phyloP scores from a whole-genome alignment of 2,329 filamentous ascomycete species.

The Cercospora janseana region DNA sequence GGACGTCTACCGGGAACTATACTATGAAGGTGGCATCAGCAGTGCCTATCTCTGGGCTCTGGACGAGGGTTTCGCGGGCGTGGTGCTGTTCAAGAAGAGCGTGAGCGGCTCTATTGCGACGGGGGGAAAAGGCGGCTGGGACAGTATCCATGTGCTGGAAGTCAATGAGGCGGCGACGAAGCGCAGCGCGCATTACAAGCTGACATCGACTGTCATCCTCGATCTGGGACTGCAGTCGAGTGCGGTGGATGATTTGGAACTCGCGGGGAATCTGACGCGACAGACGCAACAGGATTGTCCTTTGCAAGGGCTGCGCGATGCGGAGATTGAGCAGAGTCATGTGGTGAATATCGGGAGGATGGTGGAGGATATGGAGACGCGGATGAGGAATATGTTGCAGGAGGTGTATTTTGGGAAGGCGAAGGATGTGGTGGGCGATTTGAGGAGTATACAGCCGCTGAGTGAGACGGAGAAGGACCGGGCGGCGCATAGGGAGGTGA shows the following conservation, averaged over 20 bases:
- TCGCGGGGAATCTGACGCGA: conserved; percentile 96
- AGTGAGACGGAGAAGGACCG: conserved; percentile 82
- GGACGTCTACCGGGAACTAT: conserved; percentile 93
- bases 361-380: conserved; percentile 99
- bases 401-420: conserved; percentile 99
- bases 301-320: conserved; percentile 50
- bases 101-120: conserved; percentile 25
- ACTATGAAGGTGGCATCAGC: conserved; percentile 93
- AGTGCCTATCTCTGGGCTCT: conserved; percentile 98
- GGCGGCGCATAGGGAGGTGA: conserved; percentile 84
- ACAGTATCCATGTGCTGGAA: conserved; percentile 98
- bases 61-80: conserved; percentile 95
- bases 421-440: conserved; percentile 94
- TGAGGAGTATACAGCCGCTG: conserved; percentile 81
- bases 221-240: conserved; percentile 70
- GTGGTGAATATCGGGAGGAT: conserved; percentile 91
- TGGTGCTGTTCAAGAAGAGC: conserved; percentile 94
- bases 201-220: conserved; percentile 94
- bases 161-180: conserved; percentile 75
- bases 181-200: conserved; percentile 91
- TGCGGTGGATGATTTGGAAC: conserved; percentile 78
- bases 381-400: conserved; percentile 97
- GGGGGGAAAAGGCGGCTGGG: conserved; percentile 63
- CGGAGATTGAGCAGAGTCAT: conserved; percentile 82
- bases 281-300: conserved; percentile 91